Evolutionary conservation across 371 early-diverging fungal species (phyloP).

Genomic region (Entomophthora muscae): DNA sequence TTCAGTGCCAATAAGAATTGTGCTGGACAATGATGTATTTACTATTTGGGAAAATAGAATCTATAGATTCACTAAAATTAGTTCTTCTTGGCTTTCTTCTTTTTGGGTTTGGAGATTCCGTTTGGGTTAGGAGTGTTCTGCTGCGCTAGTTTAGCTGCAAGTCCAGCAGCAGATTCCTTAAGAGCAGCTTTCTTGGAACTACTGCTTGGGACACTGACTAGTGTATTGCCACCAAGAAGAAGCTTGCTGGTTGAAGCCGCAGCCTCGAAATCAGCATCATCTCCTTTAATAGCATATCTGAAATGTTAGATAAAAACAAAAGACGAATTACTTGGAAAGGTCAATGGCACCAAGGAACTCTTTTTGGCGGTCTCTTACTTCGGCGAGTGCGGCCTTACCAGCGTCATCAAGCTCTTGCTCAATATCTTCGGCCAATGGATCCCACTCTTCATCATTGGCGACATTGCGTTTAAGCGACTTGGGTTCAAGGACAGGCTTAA

Average conservation of each 20-base stretch:
- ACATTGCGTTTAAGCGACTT: constrained; percentile 17
- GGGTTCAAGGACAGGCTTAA: constrained; percentile 11
- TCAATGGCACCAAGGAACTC: constrained; percentile 70
- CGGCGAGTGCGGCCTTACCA: constrained; percentile 45
- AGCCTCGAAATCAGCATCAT: background rate
- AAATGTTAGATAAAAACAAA: background rate
- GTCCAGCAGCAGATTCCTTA: background rate
- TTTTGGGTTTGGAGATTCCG: background rate
- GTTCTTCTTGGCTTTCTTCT: background rate
- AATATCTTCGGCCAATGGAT: constrained; percentile 43
- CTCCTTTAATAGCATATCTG: background rate
- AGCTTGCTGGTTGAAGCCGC: background rate
- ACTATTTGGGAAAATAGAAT: no score
- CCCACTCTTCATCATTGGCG: constrained; percentile 69
- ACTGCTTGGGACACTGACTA: background rate
- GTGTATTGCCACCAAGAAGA: background rate
- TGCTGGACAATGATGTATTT: no score
- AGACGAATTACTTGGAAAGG: constrained; percentile 26
- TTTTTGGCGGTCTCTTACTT: constrained; percentile 52
- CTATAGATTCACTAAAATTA: no score
- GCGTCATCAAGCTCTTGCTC: constrained; percentile 68
- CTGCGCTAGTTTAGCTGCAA: background rate
- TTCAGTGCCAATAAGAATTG: no score
- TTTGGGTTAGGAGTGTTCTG: background rate
- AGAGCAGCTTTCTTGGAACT: background rate